Evolutionary conservation across 352 stramenopile genomes (phyloP).

Genomic region (Phytopythium delawarense): DNA sequence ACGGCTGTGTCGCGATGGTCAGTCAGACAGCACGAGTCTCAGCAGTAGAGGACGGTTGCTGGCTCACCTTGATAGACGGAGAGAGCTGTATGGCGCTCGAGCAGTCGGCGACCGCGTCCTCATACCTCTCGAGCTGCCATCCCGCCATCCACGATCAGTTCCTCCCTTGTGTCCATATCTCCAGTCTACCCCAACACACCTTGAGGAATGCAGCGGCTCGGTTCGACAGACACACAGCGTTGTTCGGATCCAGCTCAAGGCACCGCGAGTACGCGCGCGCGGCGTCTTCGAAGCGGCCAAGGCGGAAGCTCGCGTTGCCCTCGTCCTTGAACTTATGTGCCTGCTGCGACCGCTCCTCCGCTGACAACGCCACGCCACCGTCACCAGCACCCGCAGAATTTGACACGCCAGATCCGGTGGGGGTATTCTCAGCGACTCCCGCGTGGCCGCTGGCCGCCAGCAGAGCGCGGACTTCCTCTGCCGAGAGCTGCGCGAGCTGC

Average conservation of each 20-base stretch:
- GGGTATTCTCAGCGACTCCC: constrained; percentile 8
- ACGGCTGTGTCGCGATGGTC: constrained; percentile 21
- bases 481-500: constrained; percentile 32
- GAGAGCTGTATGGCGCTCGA: constrained; percentile 33
- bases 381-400: background rate
- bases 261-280: constrained; percentile 48
- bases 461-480: constrained; percentile 21
- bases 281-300: constrained; percentile 28
- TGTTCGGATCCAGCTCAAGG: constrained; percentile 33
- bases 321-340: constrained; percentile 30
- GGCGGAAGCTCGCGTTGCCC: constrained; percentile 54
- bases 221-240: constrained; percentile 58
- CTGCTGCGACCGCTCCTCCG: constrained; percentile 3
- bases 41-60: too few relatives aligned
- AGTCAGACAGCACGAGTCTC: background rate
- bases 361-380: background rate
- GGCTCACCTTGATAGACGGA: constrained; percentile 54
- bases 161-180: background rate
- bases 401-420: background rate
- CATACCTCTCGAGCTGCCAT: constrained; percentile 32
- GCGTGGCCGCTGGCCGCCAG: constrained; percentile 29
- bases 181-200: constrained; percentile 14
- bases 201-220: constrained; percentile 61
- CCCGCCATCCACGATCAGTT: constrained; percentile 4
- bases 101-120: constrained; percentile 41